Base-by-base conservation (phyloP, 495 filamentous ascomycete genomes). In the Annulohypoxylon stygium region DNA sequence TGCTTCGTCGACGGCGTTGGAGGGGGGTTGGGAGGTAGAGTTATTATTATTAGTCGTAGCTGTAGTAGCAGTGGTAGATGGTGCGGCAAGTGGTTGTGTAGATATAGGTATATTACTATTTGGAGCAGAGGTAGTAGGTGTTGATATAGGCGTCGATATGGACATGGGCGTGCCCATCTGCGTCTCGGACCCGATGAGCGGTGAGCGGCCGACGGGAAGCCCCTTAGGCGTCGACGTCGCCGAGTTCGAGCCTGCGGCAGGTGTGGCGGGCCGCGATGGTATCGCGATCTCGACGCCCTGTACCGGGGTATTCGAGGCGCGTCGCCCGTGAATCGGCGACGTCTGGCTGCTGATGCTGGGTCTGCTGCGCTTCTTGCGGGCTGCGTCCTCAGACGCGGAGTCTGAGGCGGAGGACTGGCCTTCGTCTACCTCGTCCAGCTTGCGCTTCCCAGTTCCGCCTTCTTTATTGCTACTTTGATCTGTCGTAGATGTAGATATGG, bases 1-100 rank as follows among this genome's bases (percentile, higher is more conserved):
- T 59, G 91, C 90, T 74, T 97, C 94, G 78, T 95, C 89, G 5
- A 97, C 81, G 61, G 67, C 64, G 76, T 14, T 43, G 12, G 11
- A 2, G 1, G 11, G 4, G 16, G 76, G 50, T 30, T 55, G 62
- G 14, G 65, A 36, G 16, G 76, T 51, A 72, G 48, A 23, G 54
- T 36, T 16, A 6, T 16, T 2, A 11, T n/a, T 37, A 25, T 16
- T 47, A 47, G 59, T 34, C 43, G 69, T 25, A 23, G 68, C 30
- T 12, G 65, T 20, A 25, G 60, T 50, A 37, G 69, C 60, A 34
- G 73, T 23, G 16, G 57, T 26, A 14, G 78, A 59, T 9, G 74
- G 69, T 9, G 37, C 36, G 20, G 65, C 2, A n/a, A 73, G 58
- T 9, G 51, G 47, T 25, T 78, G 71, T 4, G 67, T 75, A 3